Evolutionary conservation across 2,329 filamentous ascomycete species (phyloP).

Genomic region (Alternaria arborescens): DNA sequence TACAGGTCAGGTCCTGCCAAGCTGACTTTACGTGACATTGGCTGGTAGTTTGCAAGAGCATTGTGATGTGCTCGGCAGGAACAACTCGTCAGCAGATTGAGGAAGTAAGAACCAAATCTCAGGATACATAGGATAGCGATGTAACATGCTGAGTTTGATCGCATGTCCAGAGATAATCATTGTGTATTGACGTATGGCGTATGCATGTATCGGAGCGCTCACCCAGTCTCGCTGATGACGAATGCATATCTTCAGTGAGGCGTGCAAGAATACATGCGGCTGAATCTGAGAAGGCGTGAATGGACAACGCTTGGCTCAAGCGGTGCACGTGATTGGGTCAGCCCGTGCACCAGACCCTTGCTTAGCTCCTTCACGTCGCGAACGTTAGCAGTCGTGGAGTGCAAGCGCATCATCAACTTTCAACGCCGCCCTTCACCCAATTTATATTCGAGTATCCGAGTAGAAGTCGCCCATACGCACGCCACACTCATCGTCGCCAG

Average conservation of each 20-base stretch:
- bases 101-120: neutral
- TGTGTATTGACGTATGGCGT: neutral
- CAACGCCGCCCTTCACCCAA: constrained; percentile 11
- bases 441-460: neutral
- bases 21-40: neutral
- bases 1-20: constrained; percentile 15
- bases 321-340: constrained; percentile 11
- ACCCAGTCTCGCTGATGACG: neutral
- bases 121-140: neutral
- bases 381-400: constrained; percentile 11
- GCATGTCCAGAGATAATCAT: neutral
- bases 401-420: constrained; percentile 11
- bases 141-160: neutral
- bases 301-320: neutral
- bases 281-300: neutral
- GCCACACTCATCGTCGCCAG: neutral
- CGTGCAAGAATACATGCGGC: neutral
- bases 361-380: constrained; percentile 30
- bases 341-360: constrained; percentile 22
- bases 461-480: neutral
- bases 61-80: neutral
- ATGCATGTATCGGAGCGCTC: neutral
- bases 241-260: neutral
- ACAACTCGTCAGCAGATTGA: neutral
- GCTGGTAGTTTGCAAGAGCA: constrained; percentile 4